phyloP scores from a whole-genome alignment of 768 basidiomycete genomes.

The Antrodiella citrinella region DNA sequence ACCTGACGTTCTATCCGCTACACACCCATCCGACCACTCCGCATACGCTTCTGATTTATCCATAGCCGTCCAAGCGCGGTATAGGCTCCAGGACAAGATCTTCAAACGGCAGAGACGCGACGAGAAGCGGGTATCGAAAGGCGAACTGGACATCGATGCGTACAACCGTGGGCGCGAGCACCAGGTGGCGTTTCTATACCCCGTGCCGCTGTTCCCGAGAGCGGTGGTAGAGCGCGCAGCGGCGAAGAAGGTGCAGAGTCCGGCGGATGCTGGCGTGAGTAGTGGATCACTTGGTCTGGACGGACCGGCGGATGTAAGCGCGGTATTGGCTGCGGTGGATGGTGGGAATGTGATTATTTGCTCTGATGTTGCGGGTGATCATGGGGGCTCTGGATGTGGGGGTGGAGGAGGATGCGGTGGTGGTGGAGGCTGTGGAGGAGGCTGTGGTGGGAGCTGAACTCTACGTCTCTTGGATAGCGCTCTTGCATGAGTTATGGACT shows the following conservation, averaged over 20 bases:
- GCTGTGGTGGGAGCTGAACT: slow-evolving; percentile 2
- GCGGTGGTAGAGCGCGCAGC: slow-evolving; percentile 3
- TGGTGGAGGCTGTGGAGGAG: slow-evolving; percentile 1
- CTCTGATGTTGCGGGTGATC: neutral
- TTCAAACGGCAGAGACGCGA: slow-evolving; percentile 21
- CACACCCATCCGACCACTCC: slow-evolving; percentile 52
- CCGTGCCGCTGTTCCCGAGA: slow-evolving; percentile 27
- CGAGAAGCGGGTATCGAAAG: no score
- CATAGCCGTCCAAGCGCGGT: neutral
- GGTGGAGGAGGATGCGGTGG: slow-evolving; percentile 2
- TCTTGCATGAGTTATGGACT: no score
- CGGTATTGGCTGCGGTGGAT: neutral
- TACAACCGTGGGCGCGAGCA: slow-evolving; percentile 14
- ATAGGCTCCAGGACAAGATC: slow-evolving; percentile 16
- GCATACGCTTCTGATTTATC: slow-evolving; percentile 19
- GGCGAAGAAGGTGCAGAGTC: slow-evolving; percentile 1
- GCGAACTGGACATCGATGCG: no score
- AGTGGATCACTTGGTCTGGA: no score
- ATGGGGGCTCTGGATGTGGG: slow-evolving; percentile 1
- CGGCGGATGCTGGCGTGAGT: no score
- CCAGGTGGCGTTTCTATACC: slow-evolving; percentile 29
- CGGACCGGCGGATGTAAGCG: neutral
- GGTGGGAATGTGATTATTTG: slow-evolving; percentile 1
- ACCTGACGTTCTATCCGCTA: slow-evolving; percentile 35
- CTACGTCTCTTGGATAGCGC: neutral